phyloP scores from a whole-genome alignment of 345 rosid species.

The Excoecaria cochinchinensis region DNA sequence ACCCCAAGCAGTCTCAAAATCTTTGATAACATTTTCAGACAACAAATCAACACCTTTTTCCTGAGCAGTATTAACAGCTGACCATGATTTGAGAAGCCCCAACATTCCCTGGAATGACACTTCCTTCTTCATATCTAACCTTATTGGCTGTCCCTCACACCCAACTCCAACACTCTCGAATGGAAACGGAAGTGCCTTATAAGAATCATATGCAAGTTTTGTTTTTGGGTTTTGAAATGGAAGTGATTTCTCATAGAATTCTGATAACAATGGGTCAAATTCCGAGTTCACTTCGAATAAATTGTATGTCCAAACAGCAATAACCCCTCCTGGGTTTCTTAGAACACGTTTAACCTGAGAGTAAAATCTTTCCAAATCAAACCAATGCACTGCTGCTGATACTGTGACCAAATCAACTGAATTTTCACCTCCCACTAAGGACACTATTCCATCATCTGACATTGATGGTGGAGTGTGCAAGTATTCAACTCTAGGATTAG shows the following conservation, averaged over 20 bases:
- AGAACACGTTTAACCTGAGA: conserved; percentile 43
- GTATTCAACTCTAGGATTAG: conserved; percentile 46
- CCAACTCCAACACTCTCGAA: conserved; percentile 59
- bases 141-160: conserved; percentile 24
- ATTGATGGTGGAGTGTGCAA: conserved; percentile 51
- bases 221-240: not conserved
- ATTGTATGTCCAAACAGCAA: conserved; percentile 64
- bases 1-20: no score
- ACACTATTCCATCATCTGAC: conserved; percentile 45
- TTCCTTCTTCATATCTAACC: no score
- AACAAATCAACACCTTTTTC: no score
- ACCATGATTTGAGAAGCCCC: no score
- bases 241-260: not conserved
- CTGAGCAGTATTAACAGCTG: no score
- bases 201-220: conserved; percentile 25
- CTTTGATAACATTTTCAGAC: no score
- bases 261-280: not conserved
- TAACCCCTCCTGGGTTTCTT: conserved; percentile 56
- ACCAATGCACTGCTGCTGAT: conserved; percentile 63
- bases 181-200: conserved; percentile 55
- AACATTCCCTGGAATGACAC: no score
- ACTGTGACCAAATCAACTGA: conserved; percentile 57
- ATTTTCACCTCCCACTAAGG: conserved; percentile 49
- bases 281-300: conserved; percentile 42
- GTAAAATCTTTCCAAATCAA: conserved; percentile 61